These are phyloP conservation scores for Hansenula lynferdii DNA, from an alignment of 1,139 yeast species.

Conservation along the genomic window DNA sequence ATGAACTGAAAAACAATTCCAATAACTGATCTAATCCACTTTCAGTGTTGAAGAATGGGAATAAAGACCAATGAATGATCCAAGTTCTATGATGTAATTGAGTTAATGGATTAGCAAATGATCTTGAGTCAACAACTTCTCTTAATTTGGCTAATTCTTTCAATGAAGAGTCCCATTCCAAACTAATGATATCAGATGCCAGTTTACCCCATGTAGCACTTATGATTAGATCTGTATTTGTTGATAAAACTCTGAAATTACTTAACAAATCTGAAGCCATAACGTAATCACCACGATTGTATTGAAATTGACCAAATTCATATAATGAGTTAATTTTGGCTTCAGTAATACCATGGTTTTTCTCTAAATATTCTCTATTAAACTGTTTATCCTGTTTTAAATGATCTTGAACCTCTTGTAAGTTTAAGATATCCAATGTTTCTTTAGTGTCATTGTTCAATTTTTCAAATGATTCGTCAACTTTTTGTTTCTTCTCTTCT, in stretches of 20 bases:
- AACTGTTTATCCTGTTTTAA: constrained; percentile 49
- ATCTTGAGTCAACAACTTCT: constrained; percentile 51
- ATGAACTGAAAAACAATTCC: constrained; percentile 51
- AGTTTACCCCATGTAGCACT: constrained; percentile 64
- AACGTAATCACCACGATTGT: constrained; percentile 54
- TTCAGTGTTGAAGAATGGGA: constrained; percentile 49
- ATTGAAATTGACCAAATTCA: constrained; percentile 54
- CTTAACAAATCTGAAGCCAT: constrained; percentile 51
- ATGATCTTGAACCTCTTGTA: constrained; percentile 43
- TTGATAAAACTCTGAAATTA: constrained; percentile 50
- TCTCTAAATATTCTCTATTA: constrained; percentile 41
- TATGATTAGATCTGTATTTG: constrained; percentile 41
- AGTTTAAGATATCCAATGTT: constrained; percentile 40
- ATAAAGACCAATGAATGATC: constrained; percentile 62
- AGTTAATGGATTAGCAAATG: constrained; percentile 44
- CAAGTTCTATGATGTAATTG: constrained; percentile 60
- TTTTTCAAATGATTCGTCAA: constrained; percentile 33
- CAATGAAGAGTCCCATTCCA: constrained; percentile 45
- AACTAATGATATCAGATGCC: constrained; percentile 49
- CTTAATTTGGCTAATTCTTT: constrained; percentile 49
- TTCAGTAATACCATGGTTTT: constrained; percentile 39
- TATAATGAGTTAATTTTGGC: constrained; percentile 46
- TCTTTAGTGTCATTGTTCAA: constrained; percentile 40
- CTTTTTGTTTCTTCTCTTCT: constrained; percentile 32
- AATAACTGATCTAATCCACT: constrained; percentile 44